Evolutionary conservation across 768 basidiomycete genomes (phyloP).

Genomic region (Amanita muscaria): DNA sequence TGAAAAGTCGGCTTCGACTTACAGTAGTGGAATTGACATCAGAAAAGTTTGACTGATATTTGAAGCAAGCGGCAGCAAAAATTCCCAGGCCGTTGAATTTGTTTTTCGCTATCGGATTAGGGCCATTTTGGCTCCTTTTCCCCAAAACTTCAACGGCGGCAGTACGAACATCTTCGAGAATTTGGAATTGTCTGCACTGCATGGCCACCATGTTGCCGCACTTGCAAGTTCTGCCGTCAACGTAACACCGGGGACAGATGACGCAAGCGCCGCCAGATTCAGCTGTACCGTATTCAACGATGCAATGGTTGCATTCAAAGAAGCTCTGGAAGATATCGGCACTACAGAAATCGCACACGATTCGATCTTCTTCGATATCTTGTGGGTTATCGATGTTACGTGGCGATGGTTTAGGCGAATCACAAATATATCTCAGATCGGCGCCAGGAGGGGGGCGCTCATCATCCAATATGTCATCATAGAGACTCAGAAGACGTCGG

Average conservation of each 20-base stretch:
- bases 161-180: slow-evolving; percentile 27
- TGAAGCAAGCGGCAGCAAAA: slow-evolving; percentile 4
- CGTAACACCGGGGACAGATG: slow-evolving; percentile 66
- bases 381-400: no score
- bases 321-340: slow-evolving; percentile 77
- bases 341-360: slow-evolving; percentile 72
- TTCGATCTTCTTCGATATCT: slow-evolving; percentile 16
- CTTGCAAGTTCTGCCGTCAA: slow-evolving; percentile 66
- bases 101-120: neutral
- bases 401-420: no score
- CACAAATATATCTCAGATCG: slow-evolving; percentile 4
- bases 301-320: slow-evolving; percentile 58
- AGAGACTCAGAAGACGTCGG: neutral
- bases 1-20: neutral
- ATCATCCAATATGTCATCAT: neutral
- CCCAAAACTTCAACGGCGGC: slow-evolving; percentile 11
- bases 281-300: slow-evolving; percentile 8
- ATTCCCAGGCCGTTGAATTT: neutral
- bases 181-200: slow-evolving; percentile 44
- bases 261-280: slow-evolving; percentile 34
- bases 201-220: slow-evolving; percentile 54
- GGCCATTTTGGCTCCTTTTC: neutral
- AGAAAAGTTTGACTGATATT: neutral
- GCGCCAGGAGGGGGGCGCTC: neutral
- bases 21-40: neutral